Conservation (phyloP, 2,329 filamentous ascomycete genomes). For the Alternaria infectoria region DNA sequence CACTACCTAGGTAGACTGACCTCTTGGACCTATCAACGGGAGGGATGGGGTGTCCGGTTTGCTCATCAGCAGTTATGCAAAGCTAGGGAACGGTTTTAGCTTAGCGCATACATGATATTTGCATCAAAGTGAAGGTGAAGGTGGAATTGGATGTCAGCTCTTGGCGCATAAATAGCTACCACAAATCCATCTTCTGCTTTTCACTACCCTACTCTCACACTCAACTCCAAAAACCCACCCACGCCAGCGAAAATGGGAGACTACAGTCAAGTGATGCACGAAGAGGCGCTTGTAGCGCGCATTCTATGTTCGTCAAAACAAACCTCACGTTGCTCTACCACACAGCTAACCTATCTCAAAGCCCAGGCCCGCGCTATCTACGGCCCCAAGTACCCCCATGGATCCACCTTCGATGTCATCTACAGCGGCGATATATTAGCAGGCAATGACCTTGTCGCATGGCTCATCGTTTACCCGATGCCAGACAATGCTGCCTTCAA, state of each 20-base stretch:
- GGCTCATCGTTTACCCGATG: background rate
- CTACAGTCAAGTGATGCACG: background rate
- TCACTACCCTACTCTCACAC: too few species aligned
- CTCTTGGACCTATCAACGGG: background rate
- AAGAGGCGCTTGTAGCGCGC: background rate
- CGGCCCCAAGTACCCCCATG: background rate
- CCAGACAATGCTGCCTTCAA: fast-evolving
- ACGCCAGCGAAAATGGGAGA: background rate
- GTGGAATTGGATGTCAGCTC: too few species aligned
- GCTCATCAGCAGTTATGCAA: background rate
- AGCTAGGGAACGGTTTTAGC: background rate
- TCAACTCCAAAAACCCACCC: too few species aligned
- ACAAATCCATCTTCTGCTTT: too few species aligned
- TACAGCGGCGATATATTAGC: background rate
- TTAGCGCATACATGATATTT: too few species aligned
- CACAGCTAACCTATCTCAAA: background rate
- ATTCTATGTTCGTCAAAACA: background rate
- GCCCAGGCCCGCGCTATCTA: background rate
- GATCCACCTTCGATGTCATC: background rate
- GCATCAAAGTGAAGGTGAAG: too few species aligned
- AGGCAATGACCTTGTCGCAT: background rate
- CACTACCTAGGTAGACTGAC: background rate
- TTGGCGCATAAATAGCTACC: too few species aligned
- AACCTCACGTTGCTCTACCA: too few species aligned
- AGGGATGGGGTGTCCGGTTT: background rate